Evolutionary conservation across 2,329 filamentous ascomycete genomes (phyloP).

Genomic region (Tympanopsis confertula): DNA sequence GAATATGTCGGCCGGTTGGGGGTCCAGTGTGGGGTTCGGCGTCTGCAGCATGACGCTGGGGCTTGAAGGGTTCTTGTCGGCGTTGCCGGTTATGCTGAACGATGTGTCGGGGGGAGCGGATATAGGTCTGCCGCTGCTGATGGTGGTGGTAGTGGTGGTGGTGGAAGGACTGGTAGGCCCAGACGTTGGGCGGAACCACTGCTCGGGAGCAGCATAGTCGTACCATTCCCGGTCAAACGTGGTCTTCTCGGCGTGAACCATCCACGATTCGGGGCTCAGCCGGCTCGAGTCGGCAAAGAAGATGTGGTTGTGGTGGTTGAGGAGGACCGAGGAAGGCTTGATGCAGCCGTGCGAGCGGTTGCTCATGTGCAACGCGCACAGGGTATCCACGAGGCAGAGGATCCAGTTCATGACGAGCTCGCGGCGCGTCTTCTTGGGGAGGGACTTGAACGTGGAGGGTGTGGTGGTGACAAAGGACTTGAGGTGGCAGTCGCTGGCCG

Average conservation of each 20-base stretch:
- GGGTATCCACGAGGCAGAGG: conserved; percentile 57
- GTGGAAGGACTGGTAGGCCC: conserved; percentile 16
- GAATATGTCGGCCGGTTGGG: conserved; percentile 58
- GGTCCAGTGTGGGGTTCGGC: conserved; percentile 31
- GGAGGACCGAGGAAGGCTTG: conserved; percentile 58
- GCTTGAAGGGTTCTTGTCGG: conserved; percentile 12
- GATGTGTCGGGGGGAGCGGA: conserved; percentile 3
- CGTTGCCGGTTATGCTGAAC: conserved; percentile 4
- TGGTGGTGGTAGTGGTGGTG: conserved; percentile 22
- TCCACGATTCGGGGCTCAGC: conserved; percentile 29
- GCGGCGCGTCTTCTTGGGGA: conserved; percentile 47
- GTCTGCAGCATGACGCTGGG: conserved; percentile 20
- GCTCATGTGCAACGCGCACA: conserved; percentile 55
- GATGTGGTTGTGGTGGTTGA: conserved; percentile 53
- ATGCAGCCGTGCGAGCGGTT: conserved; percentile 58
- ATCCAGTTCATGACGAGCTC: conserved; percentile 61
- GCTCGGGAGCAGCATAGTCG: conserved; percentile 63
- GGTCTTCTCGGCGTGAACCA: conserved; percentile 26
- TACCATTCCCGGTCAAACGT: conserved; percentile 58
- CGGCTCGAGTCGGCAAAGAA: conserved; percentile 53
- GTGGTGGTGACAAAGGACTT: conserved; percentile 55
- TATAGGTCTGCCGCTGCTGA: conserved; percentile 21
- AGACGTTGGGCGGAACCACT: conserved; percentile 33
- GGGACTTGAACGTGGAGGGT: conserved; percentile 47
- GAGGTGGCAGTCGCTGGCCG: conserved; percentile 54